Evolutionary conservation across 306 rosid genomes (phyloP).

Genomic region (Sicyos edulis): DNA sequence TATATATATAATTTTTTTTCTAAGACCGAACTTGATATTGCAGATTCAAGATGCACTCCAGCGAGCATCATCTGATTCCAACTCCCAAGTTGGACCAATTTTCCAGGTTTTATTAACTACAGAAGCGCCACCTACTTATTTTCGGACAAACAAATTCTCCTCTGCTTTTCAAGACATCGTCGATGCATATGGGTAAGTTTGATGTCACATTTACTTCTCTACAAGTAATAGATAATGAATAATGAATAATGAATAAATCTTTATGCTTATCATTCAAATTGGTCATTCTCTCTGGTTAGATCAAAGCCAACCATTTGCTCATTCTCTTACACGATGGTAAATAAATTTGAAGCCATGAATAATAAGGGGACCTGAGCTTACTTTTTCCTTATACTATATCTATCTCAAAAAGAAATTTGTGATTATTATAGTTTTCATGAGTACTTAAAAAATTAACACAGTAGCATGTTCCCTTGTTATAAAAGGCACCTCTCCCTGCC

Average conservation of each 20-base stretch:
- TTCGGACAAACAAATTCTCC: constrained; percentile 54
- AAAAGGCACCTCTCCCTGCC: background rate
- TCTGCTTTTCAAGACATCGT: constrained; percentile 56
- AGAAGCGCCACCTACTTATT: constrained; percentile 49
- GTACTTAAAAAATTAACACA: too few species aligned
- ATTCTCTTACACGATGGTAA: constrained; percentile 7
- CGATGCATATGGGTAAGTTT: constrained; percentile 55
- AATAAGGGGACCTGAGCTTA: background rate
- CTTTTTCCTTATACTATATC: background rate
- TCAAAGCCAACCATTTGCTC: background rate
- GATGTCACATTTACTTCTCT: background rate
- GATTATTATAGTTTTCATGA: background rate
- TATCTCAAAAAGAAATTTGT: background rate
- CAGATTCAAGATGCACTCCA: constrained; percentile 23
- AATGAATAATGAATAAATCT: background rate
- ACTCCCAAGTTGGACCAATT: constrained; percentile 55
- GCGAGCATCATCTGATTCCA: constrained; percentile 21
- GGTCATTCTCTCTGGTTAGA: background rate
- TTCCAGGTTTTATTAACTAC: constrained; percentile 49
- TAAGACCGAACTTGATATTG: constrained; percentile 12
- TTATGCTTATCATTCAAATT: background rate
- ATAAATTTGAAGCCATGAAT: constrained; percentile 7
- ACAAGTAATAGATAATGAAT: constrained; percentile 12
- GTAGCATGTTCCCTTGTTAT: background rate
- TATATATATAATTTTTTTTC: too few species aligned